A percentile compares a stretch with the other conserved stretches of the same genome.
These are phyloP conservation scores for Elaeagnus macrophylla DNA, from an alignment of 306 rosid genomes.

Conservation along the genomic window DNA sequence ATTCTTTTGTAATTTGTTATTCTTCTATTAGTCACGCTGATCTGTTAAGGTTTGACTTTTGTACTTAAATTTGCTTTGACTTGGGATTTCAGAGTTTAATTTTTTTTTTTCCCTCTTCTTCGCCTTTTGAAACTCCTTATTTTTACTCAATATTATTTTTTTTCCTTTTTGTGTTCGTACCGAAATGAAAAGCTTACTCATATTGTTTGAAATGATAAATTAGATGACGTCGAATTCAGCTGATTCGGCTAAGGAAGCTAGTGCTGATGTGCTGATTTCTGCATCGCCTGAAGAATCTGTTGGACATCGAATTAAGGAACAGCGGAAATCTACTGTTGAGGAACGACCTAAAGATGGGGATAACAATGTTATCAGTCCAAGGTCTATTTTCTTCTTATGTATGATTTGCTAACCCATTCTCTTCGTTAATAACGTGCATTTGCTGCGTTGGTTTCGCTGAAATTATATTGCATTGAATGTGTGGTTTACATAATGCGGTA, in stretches of 20 bases:
- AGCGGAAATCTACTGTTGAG: slow-evolving; percentile 33
- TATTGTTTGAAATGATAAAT: background rate
- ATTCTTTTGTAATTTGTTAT: background rate
- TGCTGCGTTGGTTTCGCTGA: no score
- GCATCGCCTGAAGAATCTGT: slow-evolving; percentile 37
- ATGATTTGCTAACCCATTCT: background rate
- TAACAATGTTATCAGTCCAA: slow-evolving; percentile 40
- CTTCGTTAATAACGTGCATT: background rate
- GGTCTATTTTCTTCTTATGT: slow-evolving; percentile 28
- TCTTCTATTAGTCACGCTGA: background rate
- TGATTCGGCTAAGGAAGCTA: slow-evolving; percentile 36
- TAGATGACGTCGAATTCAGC: slow-evolving; percentile 44
- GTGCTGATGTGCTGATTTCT: slow-evolving; percentile 36
- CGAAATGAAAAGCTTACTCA: background rate
- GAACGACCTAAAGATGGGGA: slow-evolving; percentile 42
- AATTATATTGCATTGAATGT: background rate
- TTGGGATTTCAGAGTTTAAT: background rate
- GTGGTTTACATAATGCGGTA: background rate
- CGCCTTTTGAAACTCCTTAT: background rate
- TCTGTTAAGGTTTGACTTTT: slow-evolving; percentile 6
- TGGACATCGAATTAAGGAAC: slow-evolving; percentile 31
- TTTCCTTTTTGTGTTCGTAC: background rate
- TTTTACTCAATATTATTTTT: slow-evolving; percentile 7
- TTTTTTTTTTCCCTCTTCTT: background rate
- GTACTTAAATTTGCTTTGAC: slow-evolving; percentile 1